A percentile compares a stretch with the other conserved stretches of the same genome.
These are phyloP conservation scores for Pseudogymnoascus sp. DNA, from an alignment of 2,329 filamentous ascomycete genomes.

Conservation along the genomic window DNA sequence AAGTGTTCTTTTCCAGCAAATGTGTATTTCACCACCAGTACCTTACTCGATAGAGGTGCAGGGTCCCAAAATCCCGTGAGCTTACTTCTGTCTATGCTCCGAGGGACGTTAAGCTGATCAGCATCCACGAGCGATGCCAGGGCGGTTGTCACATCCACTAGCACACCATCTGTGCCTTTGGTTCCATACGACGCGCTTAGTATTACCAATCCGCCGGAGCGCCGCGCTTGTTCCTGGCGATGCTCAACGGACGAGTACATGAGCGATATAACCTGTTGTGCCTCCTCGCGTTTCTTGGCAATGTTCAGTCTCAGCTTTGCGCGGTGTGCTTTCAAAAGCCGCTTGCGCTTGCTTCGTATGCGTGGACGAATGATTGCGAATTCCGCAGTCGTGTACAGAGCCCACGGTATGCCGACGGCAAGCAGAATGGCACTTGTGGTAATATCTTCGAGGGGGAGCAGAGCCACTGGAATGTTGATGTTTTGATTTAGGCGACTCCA, in stretches of 20 bases:
- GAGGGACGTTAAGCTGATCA: slow-evolving; percentile 33
- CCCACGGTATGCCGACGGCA: slow-evolving; percentile 33
- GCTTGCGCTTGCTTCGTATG: slow-evolving; percentile 30
- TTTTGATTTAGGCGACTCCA: slow-evolving; percentile 36
- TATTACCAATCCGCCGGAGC: slow-evolving; percentile 32
- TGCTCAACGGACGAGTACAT: slow-evolving; percentile 34
- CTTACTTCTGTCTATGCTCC: slow-evolving; percentile 32
- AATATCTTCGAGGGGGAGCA: slow-evolving; percentile 31
- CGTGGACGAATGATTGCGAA: slow-evolving; percentile 35
- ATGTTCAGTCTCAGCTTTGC: slow-evolving; percentile 32
- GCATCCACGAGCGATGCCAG: slow-evolving; percentile 37
- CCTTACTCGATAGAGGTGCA: slow-evolving; percentile 34
- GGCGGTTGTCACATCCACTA: slow-evolving; percentile 35
- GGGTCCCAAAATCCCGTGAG: slow-evolving; percentile 38
- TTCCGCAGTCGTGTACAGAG: slow-evolving; percentile 34
- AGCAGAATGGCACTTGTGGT: slow-evolving; percentile 30
- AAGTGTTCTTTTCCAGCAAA: slow-evolving; percentile 33
- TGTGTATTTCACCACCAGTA: slow-evolving; percentile 34
- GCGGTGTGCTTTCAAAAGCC: slow-evolving; percentile 29
- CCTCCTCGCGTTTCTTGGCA: slow-evolving; percentile 31
- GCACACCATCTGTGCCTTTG: slow-evolving; percentile 18
- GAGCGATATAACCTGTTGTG: slow-evolving; percentile 32
- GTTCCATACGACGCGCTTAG: slow-evolving; percentile 34
- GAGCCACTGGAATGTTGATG: slow-evolving; percentile 32
- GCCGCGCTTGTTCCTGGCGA: slow-evolving; percentile 31